These are phyloP conservation scores for Nemophila menziesii DNA, from an alignment of 257 asterid genomes.

Conservation along the genomic window DNA sequence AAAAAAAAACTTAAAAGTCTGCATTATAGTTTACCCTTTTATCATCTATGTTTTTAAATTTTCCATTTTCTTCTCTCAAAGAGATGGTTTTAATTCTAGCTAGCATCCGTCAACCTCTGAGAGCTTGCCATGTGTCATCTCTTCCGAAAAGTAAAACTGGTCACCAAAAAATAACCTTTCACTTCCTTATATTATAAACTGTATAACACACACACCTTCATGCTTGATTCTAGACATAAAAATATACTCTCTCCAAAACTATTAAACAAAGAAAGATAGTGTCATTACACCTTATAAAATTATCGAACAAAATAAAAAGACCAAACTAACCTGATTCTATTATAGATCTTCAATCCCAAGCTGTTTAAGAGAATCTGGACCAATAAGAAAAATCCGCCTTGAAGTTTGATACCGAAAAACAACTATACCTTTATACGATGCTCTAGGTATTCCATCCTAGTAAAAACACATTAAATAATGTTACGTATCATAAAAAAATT, in stretches of 20 bases:
- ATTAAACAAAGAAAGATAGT: no score
- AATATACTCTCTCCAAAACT: not conserved
- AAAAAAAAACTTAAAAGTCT: not conserved
- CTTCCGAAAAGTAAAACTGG: not conserved
- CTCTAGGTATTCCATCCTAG: slow-evolving; percentile 89
- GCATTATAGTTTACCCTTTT: not conserved
- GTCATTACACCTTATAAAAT: not conserved
- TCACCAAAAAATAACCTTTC: not conserved
- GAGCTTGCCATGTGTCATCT: not conserved
- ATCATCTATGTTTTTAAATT: not conserved
- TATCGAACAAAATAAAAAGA: no score
- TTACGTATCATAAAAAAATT: not conserved
- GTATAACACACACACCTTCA: not conserved
- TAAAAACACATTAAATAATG: slow-evolving; percentile 6
- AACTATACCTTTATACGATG: slow-evolving; percentile 86
- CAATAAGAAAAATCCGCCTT: slow-evolving; percentile 75
- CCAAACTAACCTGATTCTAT: slow-evolving; percentile 11
- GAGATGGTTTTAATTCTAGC: no score
- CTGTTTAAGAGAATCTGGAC: slow-evolving; percentile 62
- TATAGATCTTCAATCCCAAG: slow-evolving; percentile 44
- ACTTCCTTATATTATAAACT: no score
- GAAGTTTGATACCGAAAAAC: slow-evolving; percentile 62
- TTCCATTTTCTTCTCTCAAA: no score
- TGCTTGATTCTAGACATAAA: not conserved
- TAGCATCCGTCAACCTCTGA: not conserved